Evolutionary conservation across 164 flowering plant species (phyloP).

Genomic region (Tetrastigma voinierianum): DNA sequence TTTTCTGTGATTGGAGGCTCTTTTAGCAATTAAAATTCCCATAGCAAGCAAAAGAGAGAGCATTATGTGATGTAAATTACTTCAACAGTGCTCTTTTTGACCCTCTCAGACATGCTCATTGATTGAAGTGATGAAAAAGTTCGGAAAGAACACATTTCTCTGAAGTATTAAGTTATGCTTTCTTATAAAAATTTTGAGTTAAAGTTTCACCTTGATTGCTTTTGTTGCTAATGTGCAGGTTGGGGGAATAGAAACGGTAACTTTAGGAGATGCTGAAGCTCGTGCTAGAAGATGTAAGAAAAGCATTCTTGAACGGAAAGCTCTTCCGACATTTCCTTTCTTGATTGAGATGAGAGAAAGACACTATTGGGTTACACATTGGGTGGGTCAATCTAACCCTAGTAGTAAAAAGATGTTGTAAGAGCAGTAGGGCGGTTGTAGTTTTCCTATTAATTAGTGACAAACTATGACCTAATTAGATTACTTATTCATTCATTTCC

Average conservation of each 20-base stretch:
- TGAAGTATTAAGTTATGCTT: not conserved
- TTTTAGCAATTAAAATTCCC: too few relatives aligned
- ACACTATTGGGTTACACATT: conserved; percentile 66
- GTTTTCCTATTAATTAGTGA: too few relatives aligned
- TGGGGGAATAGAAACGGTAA: conserved; percentile 66
- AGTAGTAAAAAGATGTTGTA: too few relatives aligned
- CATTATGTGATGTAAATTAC: too few relatives aligned
- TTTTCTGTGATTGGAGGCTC: too few relatives aligned
- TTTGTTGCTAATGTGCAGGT: conserved; percentile 33
- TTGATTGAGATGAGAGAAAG: conserved; percentile 77
- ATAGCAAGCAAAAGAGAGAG: too few relatives aligned
- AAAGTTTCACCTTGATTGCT: not conserved
- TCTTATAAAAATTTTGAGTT: not conserved
- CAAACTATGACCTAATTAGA: too few relatives aligned
- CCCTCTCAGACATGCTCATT: too few relatives aligned
- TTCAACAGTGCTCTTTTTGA: too few relatives aligned
- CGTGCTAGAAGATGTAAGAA: conserved; percentile 58
- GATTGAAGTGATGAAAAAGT: too few relatives aligned
- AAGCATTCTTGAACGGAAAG: conserved; percentile 68
- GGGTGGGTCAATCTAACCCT: conserved; percentile 32
- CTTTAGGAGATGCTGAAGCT: conserved; percentile 74
- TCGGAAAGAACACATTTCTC: not conserved
- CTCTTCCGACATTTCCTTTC: conserved; percentile 71
- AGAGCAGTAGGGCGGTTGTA: too few relatives aligned
- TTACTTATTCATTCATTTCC: too few relatives aligned